Base-by-base conservation (phyloP, 2,329 filamentous ascomycete species). In the Pestalotiopsis fici region DNA sequence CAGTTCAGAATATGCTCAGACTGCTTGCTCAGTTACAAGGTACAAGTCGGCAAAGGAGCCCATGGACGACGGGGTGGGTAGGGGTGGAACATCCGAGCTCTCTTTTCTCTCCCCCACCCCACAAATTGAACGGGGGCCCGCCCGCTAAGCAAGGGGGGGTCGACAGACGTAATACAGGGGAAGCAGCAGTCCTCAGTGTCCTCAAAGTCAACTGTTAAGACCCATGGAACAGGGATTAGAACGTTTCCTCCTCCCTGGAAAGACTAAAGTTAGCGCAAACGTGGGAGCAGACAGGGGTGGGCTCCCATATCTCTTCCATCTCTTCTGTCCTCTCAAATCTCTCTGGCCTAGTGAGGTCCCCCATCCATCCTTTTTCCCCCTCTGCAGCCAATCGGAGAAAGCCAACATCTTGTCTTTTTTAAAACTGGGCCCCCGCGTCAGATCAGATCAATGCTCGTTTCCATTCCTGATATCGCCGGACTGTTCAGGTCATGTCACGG, bases 231-330 rank as follows among this genome's bases (percentile, higher is more conserved):
- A 62, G 37, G 59, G 59, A 62, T 62, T 39, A 57, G 23, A 57
- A 13, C 28, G 25, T 37, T 35, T 43, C 37, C 21, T 50, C 37
- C 37, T 62, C 37, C 21, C 59, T 47, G n/a, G 35, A 47, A 50
- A 50, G 35, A 47, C 59, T 62, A 62, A 62, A 62, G 35, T 62
- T 62, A 62, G 59, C 39, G 59, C 37, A 50, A 62, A 62, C 59
- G 59, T 62, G 59, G 59, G 59, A 62, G 11, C 21, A n/a, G 59
- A 62, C 59, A 62, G 59, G 59, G 59, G 55, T 31, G 11, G 18
- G 55, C 23, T 57, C 55, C 47, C 27, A 57, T 27, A 57, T 57
- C 27, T 57, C 27, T 27, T 57, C 55, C 55, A 27, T 57, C 27
- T 57, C 27, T 31, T 57, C 27, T 57, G 43, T 21, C 21, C 7